Conservation (phyloP, 768 basidiomycete genomes). For the Pleurotus djamor region DNA sequence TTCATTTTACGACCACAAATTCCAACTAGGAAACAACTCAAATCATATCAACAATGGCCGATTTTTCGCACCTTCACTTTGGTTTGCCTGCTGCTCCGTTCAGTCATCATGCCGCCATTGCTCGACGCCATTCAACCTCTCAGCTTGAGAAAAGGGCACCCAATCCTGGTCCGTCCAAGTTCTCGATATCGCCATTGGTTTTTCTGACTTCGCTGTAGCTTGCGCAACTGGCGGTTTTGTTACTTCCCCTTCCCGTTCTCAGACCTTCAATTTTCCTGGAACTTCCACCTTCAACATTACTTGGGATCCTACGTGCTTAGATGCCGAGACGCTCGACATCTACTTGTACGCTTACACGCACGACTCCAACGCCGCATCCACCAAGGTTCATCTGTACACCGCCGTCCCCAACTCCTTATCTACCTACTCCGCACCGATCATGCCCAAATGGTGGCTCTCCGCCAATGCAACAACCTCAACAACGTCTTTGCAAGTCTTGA, state of each 20-base stretch:
- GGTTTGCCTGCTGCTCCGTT: not conserved
- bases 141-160: not conserved
- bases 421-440: constrained; percentile 43
- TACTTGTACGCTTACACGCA: constrained; percentile 57
- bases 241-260: constrained; percentile 46
- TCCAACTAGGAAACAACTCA: not conserved
- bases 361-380: not conserved
- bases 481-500: constrained; percentile 53
- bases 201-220: constrained; percentile 20
- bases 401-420: constrained; percentile 47
- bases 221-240: constrained; percentile 66
- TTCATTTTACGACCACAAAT: not conserved
- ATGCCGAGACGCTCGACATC: constrained; percentile 56
- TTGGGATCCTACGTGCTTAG: constrained; percentile 66
- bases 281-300: constrained; percentile 49
- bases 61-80: constrained; percentile 1
- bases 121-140: not conserved
- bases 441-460: constrained; percentile 73
- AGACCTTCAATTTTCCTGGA: constrained; percentile 35
- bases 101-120: not conserved
- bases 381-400: constrained; percentile 58
- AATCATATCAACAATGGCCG: not conserved
- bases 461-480: constrained; percentile 23
- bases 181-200: not conserved
- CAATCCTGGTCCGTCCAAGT: not conserved